Conservation (phyloP, 2,329 filamentous ascomycete species). For the Aphanoascus verrucosus region DNA sequence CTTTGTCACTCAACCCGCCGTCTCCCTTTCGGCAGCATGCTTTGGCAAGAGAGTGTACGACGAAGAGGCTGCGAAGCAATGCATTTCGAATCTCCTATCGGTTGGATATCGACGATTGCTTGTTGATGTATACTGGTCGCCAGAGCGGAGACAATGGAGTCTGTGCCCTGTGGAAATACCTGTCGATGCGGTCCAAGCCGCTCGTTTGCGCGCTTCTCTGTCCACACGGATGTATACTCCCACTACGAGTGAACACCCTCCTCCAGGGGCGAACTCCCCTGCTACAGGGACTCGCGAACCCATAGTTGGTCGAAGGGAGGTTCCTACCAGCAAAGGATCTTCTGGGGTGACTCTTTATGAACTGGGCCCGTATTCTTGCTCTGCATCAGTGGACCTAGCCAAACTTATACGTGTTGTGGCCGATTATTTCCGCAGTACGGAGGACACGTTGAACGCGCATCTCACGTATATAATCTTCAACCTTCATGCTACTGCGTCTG, state of each 20-base stretch:
- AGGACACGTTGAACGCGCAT: slow-evolving; percentile 45
- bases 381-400: slow-evolving; percentile 41
- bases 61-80: slow-evolving; percentile 41
- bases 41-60: slow-evolving; percentile 47
- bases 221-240: neutral
- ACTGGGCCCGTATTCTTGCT: slow-evolving; percentile 48
- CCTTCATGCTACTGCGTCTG: slow-evolving; percentile 45
- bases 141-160: slow-evolving; percentile 43
- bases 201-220: slow-evolving; percentile 1
- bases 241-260: neutral
- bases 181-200: slow-evolving; percentile 19
- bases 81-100: slow-evolving; percentile 53
- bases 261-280: neutral
- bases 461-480: slow-evolving; percentile 48
- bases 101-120: slow-evolving; percentile 49
- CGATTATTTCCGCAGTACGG: slow-evolving; percentile 45
- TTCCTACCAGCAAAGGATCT: slow-evolving; percentile 1
- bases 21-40: slow-evolving; percentile 49
- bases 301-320: neutral
- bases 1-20: slow-evolving; percentile 47
- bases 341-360: slow-evolving; percentile 31
- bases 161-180: slow-evolving; percentile 51
- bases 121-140: slow-evolving; percentile 56
- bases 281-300: neutral
- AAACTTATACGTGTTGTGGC: slow-evolving; percentile 42